Evolutionary conservation across 163 green algal genomes (phyloP).

Genomic region (Dunaliella salina): DNA sequence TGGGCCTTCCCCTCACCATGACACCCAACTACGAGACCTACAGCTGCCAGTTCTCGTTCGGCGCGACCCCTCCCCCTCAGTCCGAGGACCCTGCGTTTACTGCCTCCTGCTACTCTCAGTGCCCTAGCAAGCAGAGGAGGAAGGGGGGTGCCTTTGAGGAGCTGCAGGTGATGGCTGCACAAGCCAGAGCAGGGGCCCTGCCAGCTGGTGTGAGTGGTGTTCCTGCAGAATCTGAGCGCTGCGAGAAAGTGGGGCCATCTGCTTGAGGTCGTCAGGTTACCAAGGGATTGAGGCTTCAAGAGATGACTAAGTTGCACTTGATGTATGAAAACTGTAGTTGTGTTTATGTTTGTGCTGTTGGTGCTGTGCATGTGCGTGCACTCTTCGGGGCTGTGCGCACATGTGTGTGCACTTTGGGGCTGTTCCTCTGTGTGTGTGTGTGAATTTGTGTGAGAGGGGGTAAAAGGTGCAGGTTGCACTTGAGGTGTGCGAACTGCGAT

Average conservation of each 20-base stretch:
- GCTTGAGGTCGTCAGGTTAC: too few relatives aligned
- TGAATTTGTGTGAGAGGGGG: too few relatives aligned
- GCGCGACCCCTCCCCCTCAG: conserved; percentile 51
- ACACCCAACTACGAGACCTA: conserved; percentile 96
- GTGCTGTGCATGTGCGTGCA: too few relatives aligned
- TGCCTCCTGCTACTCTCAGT: conserved; percentile 78
- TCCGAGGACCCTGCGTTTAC: conserved; percentile 64
- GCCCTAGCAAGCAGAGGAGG: conserved; percentile 46
- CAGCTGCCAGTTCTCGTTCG: conserved; percentile 81
- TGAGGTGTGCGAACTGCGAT: too few relatives aligned
- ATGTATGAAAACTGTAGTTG: too few relatives aligned
- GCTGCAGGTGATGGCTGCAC: background rate
- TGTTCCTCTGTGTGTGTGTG: too few relatives aligned
- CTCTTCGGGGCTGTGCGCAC: too few relatives aligned
- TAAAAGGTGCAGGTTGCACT: too few relatives aligned
- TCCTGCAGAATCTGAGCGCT: background rate
- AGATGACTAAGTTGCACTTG: too few relatives aligned
- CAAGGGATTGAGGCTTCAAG: too few relatives aligned
- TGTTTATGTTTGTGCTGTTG: too few relatives aligned
- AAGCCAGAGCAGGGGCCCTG: background rate
- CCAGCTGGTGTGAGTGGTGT: background rate
- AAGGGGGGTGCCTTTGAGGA: background rate
- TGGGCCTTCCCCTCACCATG: conserved; percentile 87
- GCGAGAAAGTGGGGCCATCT: background rate
- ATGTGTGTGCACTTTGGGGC: too few relatives aligned